Evolutionary conservation across 495 filamentous ascomycete species (phyloP), one percentile per base, ranked within the genome.

Genomic region (Chaetomidium leptoderma): DNA sequence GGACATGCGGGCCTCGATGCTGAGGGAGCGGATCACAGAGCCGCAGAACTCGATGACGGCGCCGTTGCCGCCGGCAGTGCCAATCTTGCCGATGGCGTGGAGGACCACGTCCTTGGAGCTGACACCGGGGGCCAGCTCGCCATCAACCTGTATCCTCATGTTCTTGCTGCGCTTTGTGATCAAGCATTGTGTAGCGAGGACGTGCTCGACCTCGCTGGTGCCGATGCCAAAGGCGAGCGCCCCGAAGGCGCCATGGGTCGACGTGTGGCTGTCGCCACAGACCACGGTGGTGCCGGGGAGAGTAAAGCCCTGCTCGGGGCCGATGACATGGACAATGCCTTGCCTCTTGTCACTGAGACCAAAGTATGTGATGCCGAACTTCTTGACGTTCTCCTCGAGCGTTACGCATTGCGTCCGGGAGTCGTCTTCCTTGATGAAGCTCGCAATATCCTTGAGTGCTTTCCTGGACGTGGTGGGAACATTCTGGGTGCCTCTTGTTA

Each of bases 231-330:
- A 97, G 30, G 93, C 93, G 32, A 97, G 83, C 61, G 93, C 81
- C 58, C 93, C 93, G 64, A 98, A 98, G 36, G 93, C 93, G 64
- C 93, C 93, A 76, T 98, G 92, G 36, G 93, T 98, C 21, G 92
- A 96, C 11, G 93, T 98, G 73, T 98, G 93, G 59, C 87, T 92
- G 80, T 98, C 93, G 66, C 93, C 93, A 69, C 93, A 98, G 59
- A 98, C 93, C 27, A 98, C 88, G 17, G 93, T 98, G 35, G 93
- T 97, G 57, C 92, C 93, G 9, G 93, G 93, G 17, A 98, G 87
- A 36, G 93, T 98, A 79, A 98, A 98, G 59, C 93, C 93, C 72
- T 98, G 93, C 79, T 98, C 93, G 39, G 93, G 93, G n/a, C 93
- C 93, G 64, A 98, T 96, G 67, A 98, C 88, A 73, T 98, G 93